phyloP scores from a whole-genome alignment of 2,329 filamentous ascomycete species.

The Celoporthe dispersa region DNA sequence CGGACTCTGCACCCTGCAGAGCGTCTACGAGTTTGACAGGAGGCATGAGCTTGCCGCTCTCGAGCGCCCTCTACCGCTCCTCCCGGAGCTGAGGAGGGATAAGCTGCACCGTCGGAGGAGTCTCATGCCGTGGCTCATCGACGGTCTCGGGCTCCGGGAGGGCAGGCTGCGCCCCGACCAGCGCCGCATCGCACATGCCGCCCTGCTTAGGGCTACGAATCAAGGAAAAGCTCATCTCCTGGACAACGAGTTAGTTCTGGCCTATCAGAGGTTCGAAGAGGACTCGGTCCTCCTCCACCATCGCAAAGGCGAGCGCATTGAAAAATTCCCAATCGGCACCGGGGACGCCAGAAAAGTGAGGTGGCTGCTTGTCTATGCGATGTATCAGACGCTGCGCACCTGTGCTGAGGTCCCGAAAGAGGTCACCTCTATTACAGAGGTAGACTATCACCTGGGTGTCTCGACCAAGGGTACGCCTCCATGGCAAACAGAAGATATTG shows the following conservation, averaged over 20 bases:
- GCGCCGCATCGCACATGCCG: slow-evolving; percentile 55
- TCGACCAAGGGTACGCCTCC: slow-evolving; percentile 49
- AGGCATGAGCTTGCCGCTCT: slow-evolving; percentile 63
- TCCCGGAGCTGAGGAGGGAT: slow-evolving; percentile 54
- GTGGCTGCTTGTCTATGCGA: slow-evolving; percentile 77
- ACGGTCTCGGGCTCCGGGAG: slow-evolving; percentile 28
- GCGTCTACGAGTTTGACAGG: slow-evolving; percentile 68
- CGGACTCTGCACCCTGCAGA: slow-evolving; percentile 72
- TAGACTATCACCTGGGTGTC: slow-evolving; percentile 61
- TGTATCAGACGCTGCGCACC: slow-evolving; percentile 72
- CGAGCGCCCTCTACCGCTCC: slow-evolving; percentile 67
- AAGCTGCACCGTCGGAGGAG: slow-evolving; percentile 27
- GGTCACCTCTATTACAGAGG: slow-evolving; percentile 59
- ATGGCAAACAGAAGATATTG: slow-evolving; percentile 42
- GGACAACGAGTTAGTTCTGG: slow-evolving; percentile 63
- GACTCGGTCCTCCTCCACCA: slow-evolving; percentile 54
- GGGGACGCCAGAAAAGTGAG: slow-evolving; percentile 75
- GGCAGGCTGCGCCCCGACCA: slow-evolving; percentile 53
- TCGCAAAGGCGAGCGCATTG: slow-evolving; percentile 57
- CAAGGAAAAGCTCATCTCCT: slow-evolving; percentile 42
- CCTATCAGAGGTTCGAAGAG: slow-evolving; percentile 73
- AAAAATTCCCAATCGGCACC: slow-evolving; percentile 56
- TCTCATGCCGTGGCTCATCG: slow-evolving; percentile 46
- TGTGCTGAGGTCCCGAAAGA: slow-evolving; percentile 65
- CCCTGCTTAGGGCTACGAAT: slow-evolving; percentile 58